Evolutionary conservation across 1,139 yeast genomes (phyloP), one percentile per base, ranked within the genome.

Genomic region (Debaryomyces fabryi): DNA sequence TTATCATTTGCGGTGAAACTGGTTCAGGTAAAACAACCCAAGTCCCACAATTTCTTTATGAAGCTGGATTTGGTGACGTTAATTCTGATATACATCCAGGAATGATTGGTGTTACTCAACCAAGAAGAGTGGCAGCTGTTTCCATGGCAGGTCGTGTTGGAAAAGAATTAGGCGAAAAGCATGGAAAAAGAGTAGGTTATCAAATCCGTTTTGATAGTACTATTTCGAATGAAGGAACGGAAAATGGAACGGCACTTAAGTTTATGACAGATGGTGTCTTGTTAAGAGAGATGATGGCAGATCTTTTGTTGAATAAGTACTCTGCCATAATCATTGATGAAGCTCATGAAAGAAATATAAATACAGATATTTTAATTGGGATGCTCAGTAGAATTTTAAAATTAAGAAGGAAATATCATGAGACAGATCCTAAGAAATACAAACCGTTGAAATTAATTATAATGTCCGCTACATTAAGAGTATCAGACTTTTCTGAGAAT

Each of bases 231-330:
- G 83, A 83, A 50, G 80, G 79, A 8, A 56, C 62, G 10, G 67
- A 60, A 43, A 55, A 68, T 47, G 80, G 80, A 16, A 95, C 99
- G 0, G 87, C 88, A 4, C 65, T 95, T 65, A 95, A 95, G 65
- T 92, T 93, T 61, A 93, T 95, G 99, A 95, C 99, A 1, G 99
- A 95, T 74, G 99, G 99, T 82, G 97, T 95, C 38, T 71, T 95
- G 46, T 71, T 95, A 32, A 78, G 98, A 58, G 99, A 95, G 67
- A 84, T 95, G 86, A 86, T 93, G 85, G 73, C 82, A 0, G 99
- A 95, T 60, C 86, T 93, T 55, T 69, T 86, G 55, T 73, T 95
- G 44, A 77, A 81, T 33, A 89, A 88, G 61, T 95, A 95, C 64
- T 90, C 97, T 0, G 85, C 88, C 1, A 77, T 95, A 39, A 80